A percentile compares a stretch with the other conserved stretches of the same genome.
Conservation (phyloP, 768 basidiomycete genomes). For the Psilocybe azurescens region DNA sequence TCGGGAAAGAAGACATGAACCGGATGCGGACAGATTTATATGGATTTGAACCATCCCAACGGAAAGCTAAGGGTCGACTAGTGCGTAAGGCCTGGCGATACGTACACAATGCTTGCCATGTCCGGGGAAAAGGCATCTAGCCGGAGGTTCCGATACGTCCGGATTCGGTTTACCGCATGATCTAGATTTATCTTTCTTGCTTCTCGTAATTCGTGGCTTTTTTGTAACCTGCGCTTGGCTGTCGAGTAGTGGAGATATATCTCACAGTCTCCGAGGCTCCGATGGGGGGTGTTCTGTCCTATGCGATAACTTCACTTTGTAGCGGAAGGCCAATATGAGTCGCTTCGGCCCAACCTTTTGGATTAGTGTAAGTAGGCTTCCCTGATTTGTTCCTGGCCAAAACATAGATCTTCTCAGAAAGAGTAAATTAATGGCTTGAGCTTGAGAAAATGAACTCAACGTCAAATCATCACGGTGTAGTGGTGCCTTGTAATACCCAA, state of each 20-base stretch:
- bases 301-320: too few relatives aligned
- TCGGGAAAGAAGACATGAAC: slow-evolving; percentile 14
- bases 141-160: slow-evolving; percentile 7
- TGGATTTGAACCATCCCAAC: slow-evolving; percentile 15
- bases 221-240: not conserved
- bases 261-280: slow-evolving; percentile 7
- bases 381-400: too few relatives aligned
- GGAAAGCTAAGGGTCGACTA: slow-evolving; percentile 20
- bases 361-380: too few relatives aligned
- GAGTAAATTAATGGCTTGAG: too few relatives aligned
- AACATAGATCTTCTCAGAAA: too few relatives aligned
- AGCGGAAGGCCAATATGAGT: too few relatives aligned
- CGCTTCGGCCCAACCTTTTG: too few relatives aligned
- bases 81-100: slow-evolving; percentile 13
- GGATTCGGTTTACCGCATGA: slow-evolving; percentile 11
- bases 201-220: not conserved
- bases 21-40: slow-evolving; percentile 20
- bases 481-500: too few relatives aligned
- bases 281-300: not conserved
- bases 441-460: too few relatives aligned
- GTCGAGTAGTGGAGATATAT: not conserved
- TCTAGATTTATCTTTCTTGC: slow-evolving; percentile 8
- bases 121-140: slow-evolving; percentile 17
- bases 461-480: too few relatives aligned
- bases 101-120: slow-evolving; percentile 26